phyloP scores from a whole-genome alignment of 129 eudicot species.

The Flaveria brownii region DNA sequence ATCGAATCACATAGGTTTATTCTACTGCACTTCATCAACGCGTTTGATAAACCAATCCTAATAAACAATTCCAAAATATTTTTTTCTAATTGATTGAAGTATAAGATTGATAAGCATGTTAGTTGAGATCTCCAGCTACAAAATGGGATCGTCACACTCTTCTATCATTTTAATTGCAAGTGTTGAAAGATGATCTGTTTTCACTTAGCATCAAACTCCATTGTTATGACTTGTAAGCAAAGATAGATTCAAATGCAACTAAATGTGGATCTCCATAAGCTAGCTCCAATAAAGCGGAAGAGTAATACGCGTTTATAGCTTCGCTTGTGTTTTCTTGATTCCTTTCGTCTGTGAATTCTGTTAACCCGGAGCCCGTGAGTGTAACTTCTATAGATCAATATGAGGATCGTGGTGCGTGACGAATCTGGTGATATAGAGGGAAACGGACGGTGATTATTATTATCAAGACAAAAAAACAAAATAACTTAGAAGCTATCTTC shows the following conservation, averaged over 20 bases:
- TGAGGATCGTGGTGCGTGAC: no score
- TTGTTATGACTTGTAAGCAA: conserved; percentile 40
- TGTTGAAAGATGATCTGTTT: conserved; percentile 39
- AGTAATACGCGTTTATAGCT: conserved; percentile 60
- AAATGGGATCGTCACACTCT: conserved; percentile 28
- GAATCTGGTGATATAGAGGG: no score
- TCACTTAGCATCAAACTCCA: conserved; percentile 70
- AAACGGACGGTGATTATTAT: no score
- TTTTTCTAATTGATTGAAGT: background rate
- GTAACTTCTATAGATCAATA: no score
- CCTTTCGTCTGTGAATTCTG: no score
- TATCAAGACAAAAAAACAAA: no score
- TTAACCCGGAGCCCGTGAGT: no score
- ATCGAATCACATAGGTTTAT: background rate
- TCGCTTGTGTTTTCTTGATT: no score
- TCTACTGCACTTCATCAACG: background rate
- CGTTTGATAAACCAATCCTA: conserved; percentile 27
- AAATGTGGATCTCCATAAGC: conserved; percentile 86
- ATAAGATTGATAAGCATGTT: conserved; percentile 24
- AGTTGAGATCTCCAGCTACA: conserved; percentile 38
- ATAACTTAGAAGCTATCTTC: no score
- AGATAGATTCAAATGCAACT: conserved; percentile 62
- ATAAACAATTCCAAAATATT: conserved; percentile 4
- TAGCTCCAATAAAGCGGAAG: conserved; percentile 80
- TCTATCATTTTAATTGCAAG: conserved; percentile 3